Percentiles rank a stretch among this genome's conserved stretches.
phyloP scores from a whole-genome alignment of 1,284 basidiomycete genomes.

The Tylopilus orsonianus region DNA sequence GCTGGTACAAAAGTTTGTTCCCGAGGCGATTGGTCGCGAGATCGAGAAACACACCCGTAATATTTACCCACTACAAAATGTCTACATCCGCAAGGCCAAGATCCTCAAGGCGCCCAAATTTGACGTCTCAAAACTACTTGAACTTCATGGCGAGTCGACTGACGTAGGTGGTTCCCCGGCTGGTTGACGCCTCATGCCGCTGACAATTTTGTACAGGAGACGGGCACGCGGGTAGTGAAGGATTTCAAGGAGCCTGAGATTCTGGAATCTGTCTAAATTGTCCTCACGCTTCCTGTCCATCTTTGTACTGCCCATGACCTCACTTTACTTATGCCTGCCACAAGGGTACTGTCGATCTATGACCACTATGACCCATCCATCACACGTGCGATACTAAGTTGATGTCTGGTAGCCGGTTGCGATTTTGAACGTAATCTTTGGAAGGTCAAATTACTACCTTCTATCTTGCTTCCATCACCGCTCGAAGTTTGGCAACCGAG shows the following conservation, averaged over 20 bases:
- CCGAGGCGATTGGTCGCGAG: constrained; percentile 98
- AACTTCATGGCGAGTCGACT: constrained; percentile 92
- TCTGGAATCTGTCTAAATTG: constrained; percentile 74
- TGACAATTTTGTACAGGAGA: constrained; percentile 58
- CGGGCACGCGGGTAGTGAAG: constrained; percentile 82
- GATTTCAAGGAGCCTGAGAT: constrained; percentile 94
- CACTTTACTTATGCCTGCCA: constrained; percentile 35
- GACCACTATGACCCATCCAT: constrained; percentile 26
- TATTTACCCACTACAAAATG: constrained; percentile 98
- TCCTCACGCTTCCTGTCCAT: constrained; percentile 34
- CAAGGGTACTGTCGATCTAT: constrained; percentile 43
- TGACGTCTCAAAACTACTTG: constrained; percentile 92
- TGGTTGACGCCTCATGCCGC: constrained; percentile 11
- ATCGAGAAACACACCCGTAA: constrained; percentile 97
- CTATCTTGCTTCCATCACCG: constrained; percentile 5
- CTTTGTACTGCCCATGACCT: constrained; percentile 44
- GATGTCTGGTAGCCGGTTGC: neutral
- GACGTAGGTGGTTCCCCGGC: constrained; percentile 60
- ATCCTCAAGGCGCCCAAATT: constrained; percentile 98
- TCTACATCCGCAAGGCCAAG: constrained; percentile 97
- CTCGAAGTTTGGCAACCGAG: constrained; percentile 5
- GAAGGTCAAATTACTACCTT: constrained; percentile 5
- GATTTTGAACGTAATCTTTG: neutral
- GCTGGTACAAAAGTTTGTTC: constrained; percentile 97
- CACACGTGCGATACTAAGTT: constrained; percentile 1